phyloP scores from a whole-genome alignment of 257 asterid genomes.

The Solanum commersonii region DNA sequence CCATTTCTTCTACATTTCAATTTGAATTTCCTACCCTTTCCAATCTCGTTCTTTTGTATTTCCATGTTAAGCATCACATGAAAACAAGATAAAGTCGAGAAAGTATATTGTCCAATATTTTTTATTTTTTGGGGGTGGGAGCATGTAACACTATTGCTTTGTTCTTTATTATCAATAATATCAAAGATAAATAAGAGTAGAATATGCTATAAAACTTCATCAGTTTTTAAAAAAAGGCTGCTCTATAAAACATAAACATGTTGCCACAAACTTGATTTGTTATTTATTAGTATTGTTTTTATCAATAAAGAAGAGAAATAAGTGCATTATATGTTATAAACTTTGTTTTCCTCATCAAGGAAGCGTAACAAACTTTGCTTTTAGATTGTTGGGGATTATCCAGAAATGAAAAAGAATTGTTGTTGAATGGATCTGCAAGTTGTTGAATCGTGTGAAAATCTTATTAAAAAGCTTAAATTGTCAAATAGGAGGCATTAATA shows the following conservation, averaged over 20 bases:
- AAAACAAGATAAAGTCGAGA: neutral
- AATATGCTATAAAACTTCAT: neutral
- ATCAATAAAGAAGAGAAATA: neutral
- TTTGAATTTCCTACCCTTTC: neutral
- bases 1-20: neutral
- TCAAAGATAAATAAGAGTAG: neutral
- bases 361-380: neutral
- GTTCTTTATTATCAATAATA: neutral
- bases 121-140: neutral
- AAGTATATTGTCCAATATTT: neutral
- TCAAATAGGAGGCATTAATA: neutral
- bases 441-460: neutral
- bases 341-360: neutral
- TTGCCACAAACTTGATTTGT: neutral
- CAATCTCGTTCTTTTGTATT: neutral
- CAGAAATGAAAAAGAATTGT: neutral
- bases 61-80: neutral
- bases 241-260: neutral
- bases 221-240: neutral
- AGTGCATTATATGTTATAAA: neutral
- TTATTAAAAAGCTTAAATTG: neutral
- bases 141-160: neutral
- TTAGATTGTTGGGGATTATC: neutral
- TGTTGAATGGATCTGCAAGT: neutral
- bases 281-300: neutral